phyloP scores from a whole-genome alignment of 1,284 basidiomycete genomes.

The Trichosporon sp. region DNA sequence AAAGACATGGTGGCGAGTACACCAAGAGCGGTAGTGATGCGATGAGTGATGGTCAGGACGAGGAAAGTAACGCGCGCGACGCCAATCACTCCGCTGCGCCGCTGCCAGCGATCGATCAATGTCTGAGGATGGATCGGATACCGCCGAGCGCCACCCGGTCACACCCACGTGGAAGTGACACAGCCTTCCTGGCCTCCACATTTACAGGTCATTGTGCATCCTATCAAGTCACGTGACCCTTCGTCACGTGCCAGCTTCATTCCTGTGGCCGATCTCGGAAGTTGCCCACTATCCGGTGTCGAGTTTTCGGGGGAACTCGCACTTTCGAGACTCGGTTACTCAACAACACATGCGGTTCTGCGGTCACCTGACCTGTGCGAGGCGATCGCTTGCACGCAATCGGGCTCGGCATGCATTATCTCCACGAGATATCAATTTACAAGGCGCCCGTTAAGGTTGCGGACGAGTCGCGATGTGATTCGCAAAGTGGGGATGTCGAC shows the following conservation, averaged over 20 bases:
- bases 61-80: neutral
- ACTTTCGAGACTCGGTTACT: conserved; percentile 1
- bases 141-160: neutral
- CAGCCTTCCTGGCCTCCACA: neutral
- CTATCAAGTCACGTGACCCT: neutral
- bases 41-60: neutral
- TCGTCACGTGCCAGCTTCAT: neutral
- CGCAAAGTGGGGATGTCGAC: neutral
- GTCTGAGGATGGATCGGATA: neutral
- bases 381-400: conserved; percentile 2
- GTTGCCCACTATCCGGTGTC: neutral
- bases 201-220: neutral
- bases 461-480: neutral
- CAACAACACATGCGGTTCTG: neutral
- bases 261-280: neutral
- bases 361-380: neutral
- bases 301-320: neutral
- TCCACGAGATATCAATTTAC: neutral
- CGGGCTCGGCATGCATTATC: neutral
- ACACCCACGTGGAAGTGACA: neutral
- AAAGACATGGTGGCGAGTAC: conserved; percentile 1
- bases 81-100: neutral
- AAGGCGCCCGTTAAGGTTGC: neutral
- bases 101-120: neutral
- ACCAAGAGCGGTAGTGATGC: neutral